phyloP scores from a whole-genome alignment of 768 basidiomycete species.

The Tubosaeta sp. region DNA sequence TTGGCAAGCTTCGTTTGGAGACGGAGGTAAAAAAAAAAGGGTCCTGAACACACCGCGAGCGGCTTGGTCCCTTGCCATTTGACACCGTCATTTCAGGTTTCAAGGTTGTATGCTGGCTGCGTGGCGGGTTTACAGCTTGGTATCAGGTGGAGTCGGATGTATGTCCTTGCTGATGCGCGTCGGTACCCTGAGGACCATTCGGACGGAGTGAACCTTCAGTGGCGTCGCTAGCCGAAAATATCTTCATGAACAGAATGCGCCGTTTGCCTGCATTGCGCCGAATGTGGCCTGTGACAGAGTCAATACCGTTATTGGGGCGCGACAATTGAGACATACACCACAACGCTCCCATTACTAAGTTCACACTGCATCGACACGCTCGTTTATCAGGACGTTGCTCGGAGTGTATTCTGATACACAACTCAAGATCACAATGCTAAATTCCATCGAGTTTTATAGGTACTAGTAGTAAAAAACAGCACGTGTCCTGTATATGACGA shows the following conservation, averaged over 20 bases:
- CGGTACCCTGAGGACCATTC: conserved; percentile 55
- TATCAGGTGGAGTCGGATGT: neutral
- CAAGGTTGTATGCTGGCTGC: conserved; percentile 55
- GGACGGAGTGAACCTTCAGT: conserved; percentile 6
- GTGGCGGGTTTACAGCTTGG: neutral
- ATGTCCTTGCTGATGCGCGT: conserved; percentile 32
- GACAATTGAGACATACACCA: no score
- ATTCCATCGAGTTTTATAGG: no score
- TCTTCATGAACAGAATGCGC: conserved; percentile 67
- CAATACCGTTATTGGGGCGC: no score
- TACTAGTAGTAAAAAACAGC: no score
- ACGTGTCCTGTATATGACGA: no score
- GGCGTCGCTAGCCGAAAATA: conserved; percentile 2
- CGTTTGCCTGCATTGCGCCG: no score
- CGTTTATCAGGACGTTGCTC: no score
- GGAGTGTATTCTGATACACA: no score
- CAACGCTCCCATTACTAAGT: no score
- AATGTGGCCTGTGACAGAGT: no score
- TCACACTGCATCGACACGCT: no score
- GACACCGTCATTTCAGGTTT: conserved; percentile 88
- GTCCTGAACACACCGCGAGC: neutral
- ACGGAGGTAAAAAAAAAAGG: neutral
- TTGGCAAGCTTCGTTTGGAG: conserved; percentile 68
- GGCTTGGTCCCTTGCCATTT: conserved; percentile 46
- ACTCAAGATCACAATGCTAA: no score